A percentile compares a stretch with the other conserved stretches of the same genome.
These are phyloP conservation scores for Sordaria brevicollis DNA, from an alignment of 495 filamentous ascomycete genomes.

Conservation along the genomic window DNA sequence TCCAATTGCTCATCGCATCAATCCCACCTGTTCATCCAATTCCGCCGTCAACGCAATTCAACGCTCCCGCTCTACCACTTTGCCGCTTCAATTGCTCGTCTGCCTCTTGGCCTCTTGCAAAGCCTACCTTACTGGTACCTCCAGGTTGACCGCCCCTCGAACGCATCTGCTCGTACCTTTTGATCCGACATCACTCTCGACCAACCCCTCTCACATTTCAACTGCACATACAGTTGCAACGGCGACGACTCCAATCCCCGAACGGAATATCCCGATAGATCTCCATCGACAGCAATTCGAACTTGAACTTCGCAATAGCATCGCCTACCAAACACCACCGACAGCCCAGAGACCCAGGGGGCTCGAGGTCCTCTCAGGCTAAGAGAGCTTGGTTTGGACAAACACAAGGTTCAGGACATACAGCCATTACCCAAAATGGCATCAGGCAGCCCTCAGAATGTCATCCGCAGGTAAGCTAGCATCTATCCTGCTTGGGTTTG, in stretches of 20 bases:
- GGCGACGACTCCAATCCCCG: not conserved
- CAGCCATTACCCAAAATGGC: constrained; percentile 11
- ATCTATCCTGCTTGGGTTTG: not conserved
- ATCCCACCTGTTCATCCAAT: not conserved
- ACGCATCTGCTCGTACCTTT: not conserved
- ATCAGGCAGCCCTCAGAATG: constrained; percentile 9
- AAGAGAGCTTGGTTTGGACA: constrained; percentile 1
- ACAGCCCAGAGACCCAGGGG: not conserved
- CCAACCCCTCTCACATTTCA: not conserved
- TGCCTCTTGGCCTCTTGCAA: not conserved
- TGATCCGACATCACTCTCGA: not conserved
- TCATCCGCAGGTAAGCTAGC: constrained; percentile 23
- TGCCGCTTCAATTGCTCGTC: not conserved
- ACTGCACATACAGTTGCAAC: not conserved
- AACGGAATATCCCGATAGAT: not conserved
- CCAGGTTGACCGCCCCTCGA: not conserved
- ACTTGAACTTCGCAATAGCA: not conserved
- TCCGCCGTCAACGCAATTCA: not conserved
- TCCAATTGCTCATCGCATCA: not conserved
- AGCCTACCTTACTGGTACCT: not conserved
- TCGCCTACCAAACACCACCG: not conserved
- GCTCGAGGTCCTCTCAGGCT: not conserved
- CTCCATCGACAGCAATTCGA: not conserved
- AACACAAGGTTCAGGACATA: constrained; percentile 14
- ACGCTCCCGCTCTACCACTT: not conserved